These are phyloP conservation scores for Persicaria maculosa DNA, from an alignment of 148 eudicot genomes.

Conservation along the genomic window DNA sequence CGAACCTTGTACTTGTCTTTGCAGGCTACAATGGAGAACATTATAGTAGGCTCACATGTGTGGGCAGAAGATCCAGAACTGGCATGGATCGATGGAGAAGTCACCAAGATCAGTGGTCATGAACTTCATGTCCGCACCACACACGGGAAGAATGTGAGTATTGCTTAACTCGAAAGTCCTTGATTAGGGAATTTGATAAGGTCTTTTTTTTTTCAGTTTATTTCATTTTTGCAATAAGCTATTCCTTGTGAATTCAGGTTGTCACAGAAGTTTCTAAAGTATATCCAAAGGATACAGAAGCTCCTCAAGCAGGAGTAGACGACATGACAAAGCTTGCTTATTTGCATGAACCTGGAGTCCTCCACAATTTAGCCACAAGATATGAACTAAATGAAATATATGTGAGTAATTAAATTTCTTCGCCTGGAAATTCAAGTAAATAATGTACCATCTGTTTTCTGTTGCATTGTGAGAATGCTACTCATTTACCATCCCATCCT, in stretches of 20 bases:
- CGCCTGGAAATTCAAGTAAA: not conserved
- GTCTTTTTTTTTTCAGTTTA: not conserved
- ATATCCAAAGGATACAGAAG: constrained; percentile 90
- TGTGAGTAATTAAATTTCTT: constrained; percentile 33
- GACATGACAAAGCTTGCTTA: constrained; percentile 99
- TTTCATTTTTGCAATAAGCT: not conserved
- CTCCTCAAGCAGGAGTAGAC: constrained; percentile 97
- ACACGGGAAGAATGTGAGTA: constrained; percentile 69
- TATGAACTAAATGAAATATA: constrained; percentile 95
- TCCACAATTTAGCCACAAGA: constrained; percentile 80
- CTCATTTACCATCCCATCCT: constrained; percentile 13
- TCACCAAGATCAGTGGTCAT: constrained; percentile 55
- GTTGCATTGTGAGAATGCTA: constrained; percentile 2
- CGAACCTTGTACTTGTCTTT: constrained; percentile 18
- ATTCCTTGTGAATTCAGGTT: constrained; percentile 33
- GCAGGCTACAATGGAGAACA: constrained; percentile 80
- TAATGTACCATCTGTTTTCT: not conserved
- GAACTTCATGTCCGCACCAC: constrained; percentile 65
- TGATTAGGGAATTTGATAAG: not conserved
- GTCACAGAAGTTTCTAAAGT: constrained; percentile 70
- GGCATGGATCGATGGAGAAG: constrained; percentile 97
- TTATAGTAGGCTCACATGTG: constrained; percentile 89
- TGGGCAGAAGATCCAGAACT: constrained; percentile 86
- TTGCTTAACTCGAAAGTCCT: not conserved
- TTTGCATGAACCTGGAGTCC: constrained; percentile 97